Conservation (phyloP, 2,329 filamentous ascomycete genomes). For the Aspergillus terreus region DNA sequence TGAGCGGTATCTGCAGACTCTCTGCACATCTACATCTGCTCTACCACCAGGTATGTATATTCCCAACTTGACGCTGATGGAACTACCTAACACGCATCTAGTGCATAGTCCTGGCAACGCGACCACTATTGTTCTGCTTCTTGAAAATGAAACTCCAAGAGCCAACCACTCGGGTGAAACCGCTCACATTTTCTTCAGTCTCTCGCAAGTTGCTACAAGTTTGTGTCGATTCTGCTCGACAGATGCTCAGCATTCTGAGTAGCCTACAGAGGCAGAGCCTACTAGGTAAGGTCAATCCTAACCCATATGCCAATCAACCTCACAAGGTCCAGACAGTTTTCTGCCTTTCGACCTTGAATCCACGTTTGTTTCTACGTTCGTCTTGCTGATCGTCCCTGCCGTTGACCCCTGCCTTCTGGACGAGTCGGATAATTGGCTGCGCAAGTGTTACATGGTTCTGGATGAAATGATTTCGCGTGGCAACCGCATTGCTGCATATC, state of each 20-base stretch:
- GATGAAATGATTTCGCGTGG: conserved; percentile 47
- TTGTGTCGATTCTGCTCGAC: conserved; percentile 43
- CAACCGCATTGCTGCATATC: conserved; percentile 45
- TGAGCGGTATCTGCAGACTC: conserved; percentile 40
- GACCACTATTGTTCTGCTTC: conserved; percentile 44
- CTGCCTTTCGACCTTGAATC: conserved; percentile 49
- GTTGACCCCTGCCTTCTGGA: conserved; percentile 37
- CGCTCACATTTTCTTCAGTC: conserved; percentile 34
- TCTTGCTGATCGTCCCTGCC: conserved; percentile 38
- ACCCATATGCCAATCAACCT: not conserved
- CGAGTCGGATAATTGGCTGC: conserved; percentile 34
- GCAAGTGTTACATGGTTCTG: conserved; percentile 43
- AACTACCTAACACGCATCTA: conserved; percentile 9
- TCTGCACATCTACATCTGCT: conserved; percentile 40
- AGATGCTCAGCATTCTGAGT: conserved; percentile 43
- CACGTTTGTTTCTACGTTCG: conserved; percentile 43
- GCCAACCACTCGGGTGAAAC: conserved; percentile 23
- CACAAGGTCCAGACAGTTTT: conserved; percentile 40
- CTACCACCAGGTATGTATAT: conserved; percentile 36
- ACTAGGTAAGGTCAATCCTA: conserved; percentile 36
- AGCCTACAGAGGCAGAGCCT: conserved; percentile 46
- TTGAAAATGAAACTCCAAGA: conserved; percentile 34
- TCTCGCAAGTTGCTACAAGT: conserved; percentile 39
- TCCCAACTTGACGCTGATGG: not conserved
- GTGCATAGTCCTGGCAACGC: conserved; percentile 41